A percentile compares a stretch with the other conserved stretches of the same genome.
These are phyloP conservation scores for Fusarium subglutinans DNA, from an alignment of 2,329 filamentous ascomycete genomes.

Conservation along the genomic window DNA sequence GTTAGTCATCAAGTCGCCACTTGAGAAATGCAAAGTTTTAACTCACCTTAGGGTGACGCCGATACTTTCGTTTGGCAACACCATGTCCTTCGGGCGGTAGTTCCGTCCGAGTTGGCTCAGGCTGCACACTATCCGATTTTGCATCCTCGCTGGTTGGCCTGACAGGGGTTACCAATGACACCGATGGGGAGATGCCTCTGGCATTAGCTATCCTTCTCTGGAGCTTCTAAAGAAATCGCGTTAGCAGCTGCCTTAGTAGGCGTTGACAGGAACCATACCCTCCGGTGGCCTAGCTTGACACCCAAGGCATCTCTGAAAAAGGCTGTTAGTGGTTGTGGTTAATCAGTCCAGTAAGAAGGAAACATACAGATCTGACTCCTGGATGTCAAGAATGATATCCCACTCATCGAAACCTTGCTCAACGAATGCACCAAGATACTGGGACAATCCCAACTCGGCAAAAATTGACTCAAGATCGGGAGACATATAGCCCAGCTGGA, in stretches of 20 bases:
- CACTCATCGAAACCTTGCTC: slow-evolving; percentile 87
- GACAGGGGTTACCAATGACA: slow-evolving; percentile 59
- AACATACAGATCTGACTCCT: slow-evolving; percentile 81
- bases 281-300: slow-evolving; percentile 82
- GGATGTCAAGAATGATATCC: slow-evolving; percentile 85
- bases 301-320: slow-evolving; percentile 71
- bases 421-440: slow-evolving; percentile 77
- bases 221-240: slow-evolving; percentile 68
- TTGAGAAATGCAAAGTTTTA: neutral
- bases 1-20: neutral
- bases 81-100: slow-evolving; percentile 54
- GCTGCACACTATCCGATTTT: slow-evolving; percentile 63
- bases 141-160: slow-evolving; percentile 63
- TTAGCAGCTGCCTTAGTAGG: slow-evolving; percentile 7
- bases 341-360: neutral
- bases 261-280: slow-evolving; percentile 62
- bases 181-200: slow-evolving; percentile 67
- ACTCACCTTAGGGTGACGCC: slow-evolving; percentile 77
- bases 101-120: slow-evolving; percentile 60
- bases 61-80: slow-evolving; percentile 76
- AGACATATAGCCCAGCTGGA: slow-evolving; percentile 54
- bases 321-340: slow-evolving; percentile 29
- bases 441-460: slow-evolving; percentile 78
- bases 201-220: slow-evolving; percentile 83
- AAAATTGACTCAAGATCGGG: slow-evolving; percentile 71